These are phyloP conservation scores for Musa balbisiana DNA, from an alignment of 202 grass and related monocot genomes.

Conservation along the genomic window DNA sequence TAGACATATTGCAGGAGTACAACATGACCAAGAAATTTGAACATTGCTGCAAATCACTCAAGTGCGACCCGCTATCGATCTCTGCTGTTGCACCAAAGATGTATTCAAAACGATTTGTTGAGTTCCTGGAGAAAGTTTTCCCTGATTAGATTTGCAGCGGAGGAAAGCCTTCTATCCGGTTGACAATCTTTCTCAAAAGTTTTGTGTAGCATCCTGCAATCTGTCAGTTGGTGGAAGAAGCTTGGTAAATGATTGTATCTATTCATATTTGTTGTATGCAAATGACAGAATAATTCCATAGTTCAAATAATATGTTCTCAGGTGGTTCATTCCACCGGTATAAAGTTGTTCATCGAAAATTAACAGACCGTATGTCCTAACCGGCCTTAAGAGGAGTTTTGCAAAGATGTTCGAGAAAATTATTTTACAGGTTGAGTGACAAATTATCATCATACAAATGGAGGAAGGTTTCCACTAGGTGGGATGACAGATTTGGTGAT, in stretches of 20 bases:
- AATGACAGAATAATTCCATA: background rate
- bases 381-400: background rate
- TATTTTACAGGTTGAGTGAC: too few relatives aligned
- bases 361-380: background rate
- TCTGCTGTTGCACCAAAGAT: constrained; percentile 66
- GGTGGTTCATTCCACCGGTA: too few relatives aligned
- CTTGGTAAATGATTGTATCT: background rate
- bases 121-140: constrained; percentile 78
- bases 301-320: background rate
- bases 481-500: too few relatives aligned
- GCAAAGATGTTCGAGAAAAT: background rate
- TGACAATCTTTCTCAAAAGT: background rate
- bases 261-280: background rate
- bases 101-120: constrained; percentile 75
- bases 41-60: constrained; percentile 76
- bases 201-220: too few relatives aligned
- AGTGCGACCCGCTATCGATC: constrained; percentile 80
- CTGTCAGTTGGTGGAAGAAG: background rate
- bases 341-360: too few relatives aligned
- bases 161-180: background rate
- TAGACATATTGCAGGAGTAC: constrained; percentile 93
- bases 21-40: constrained; percentile 78
- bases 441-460: too few relatives aligned
- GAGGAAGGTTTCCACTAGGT: too few relatives aligned
- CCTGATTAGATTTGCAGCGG: constrained; percentile 21